Percentiles rank a stretch among this genome's conserved stretches.
phyloP scores from a whole-genome alignment of 495 filamentous ascomycete species.

The Apodospora peruviana region DNA sequence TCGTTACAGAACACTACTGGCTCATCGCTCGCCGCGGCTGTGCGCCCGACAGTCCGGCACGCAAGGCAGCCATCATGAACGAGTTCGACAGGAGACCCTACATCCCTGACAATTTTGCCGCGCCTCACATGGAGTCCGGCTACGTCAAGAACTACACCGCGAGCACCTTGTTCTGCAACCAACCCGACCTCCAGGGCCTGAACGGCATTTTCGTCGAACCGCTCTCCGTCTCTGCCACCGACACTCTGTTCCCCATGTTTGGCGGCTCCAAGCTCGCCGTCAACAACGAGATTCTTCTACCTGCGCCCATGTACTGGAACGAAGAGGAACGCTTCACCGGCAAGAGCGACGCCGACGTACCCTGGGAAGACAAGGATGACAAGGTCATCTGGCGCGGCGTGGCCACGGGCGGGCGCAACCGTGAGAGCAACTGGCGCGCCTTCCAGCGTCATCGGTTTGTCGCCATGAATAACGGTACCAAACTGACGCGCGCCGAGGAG shows the following conservation, averaged over 20 bases:
- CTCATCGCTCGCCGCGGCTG: conserved; percentile 55
- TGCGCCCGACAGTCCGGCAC: conserved; percentile 53
- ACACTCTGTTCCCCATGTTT: conserved; percentile 64
- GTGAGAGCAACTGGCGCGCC: conserved; percentile 55
- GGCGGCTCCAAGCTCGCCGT: conserved; percentile 69
- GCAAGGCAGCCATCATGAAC: conserved; percentile 34
- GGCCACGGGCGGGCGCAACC: conserved; percentile 63
- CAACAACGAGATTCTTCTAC: conserved; percentile 79
- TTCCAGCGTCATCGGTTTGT: conserved; percentile 75
- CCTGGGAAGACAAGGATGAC: conserved; percentile 53
- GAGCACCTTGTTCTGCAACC: conserved; percentile 59
- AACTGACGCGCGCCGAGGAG: conserved; percentile 39
- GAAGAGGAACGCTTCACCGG: conserved; percentile 64
- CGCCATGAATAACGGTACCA: conserved; percentile 60
- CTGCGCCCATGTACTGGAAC: conserved; percentile 70
- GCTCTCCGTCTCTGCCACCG: conserved; percentile 29
- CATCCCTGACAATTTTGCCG: conserved; percentile 33
- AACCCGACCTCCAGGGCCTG: conserved; percentile 52
- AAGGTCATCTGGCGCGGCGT: conserved; percentile 64
- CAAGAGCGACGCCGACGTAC: conserved; percentile 39
- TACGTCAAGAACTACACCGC: conserved; percentile 62
- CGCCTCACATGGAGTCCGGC: conserved; percentile 45
- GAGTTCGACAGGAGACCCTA: conserved; percentile 35
- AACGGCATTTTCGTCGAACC: conserved; percentile 71
- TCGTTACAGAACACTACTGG: conserved; percentile 52